Base-by-base conservation (phyloP, 2,329 filamentous ascomycete genomes). In the Epicoccum sorghinum region DNA sequence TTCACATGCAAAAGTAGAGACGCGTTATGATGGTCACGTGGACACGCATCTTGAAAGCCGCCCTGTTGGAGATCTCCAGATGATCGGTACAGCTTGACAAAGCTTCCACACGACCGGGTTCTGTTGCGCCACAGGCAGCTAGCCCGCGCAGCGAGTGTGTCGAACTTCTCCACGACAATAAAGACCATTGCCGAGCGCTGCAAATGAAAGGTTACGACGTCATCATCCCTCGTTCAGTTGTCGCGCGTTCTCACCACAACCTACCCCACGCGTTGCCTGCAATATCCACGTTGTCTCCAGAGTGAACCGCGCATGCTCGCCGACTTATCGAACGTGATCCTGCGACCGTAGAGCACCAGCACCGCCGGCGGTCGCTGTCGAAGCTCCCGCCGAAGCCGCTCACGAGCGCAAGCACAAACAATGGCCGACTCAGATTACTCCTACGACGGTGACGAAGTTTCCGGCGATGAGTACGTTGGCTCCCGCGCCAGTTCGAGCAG, bases 371-470 rank as follows among this genome's bases (percentile, higher is more conserved):
- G 46, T 42, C 7, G 29, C 47, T 50, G 36, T 25, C 23, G 22
- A 4, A 12, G 10, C 7, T 9, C 10, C 27, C 13, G 4, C 24
- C 35, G 33, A 35, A 33, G 27, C 33, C 49, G 35, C 54, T 37
- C 33, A 39, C 45, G 27, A 43, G 42, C 53, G 35, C 41, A 48
- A 41, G 48, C 47, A 30, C 42, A 36, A 44, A 25, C 27, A n/a
- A 90, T 90, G 88, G 86, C 86, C 51, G 87, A 89, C 75, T 90
- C 87, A 14, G 88, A 90, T 69, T 88, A 85, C 73, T 87, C 90
- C 62, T 90, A 85, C 71, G 82, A 88, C 57, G 83, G 85, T 55
- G 83, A 83, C 65, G 79, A 81, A 71, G 63, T 54, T 5, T 88
- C 86, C 23, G 86, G 88, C 64, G 87, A 89, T 66, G 87, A 88